Evolutionary conservation across 2,329 filamentous ascomycete species (phyloP).

Genomic region (Penicillium thymicola): DNA sequence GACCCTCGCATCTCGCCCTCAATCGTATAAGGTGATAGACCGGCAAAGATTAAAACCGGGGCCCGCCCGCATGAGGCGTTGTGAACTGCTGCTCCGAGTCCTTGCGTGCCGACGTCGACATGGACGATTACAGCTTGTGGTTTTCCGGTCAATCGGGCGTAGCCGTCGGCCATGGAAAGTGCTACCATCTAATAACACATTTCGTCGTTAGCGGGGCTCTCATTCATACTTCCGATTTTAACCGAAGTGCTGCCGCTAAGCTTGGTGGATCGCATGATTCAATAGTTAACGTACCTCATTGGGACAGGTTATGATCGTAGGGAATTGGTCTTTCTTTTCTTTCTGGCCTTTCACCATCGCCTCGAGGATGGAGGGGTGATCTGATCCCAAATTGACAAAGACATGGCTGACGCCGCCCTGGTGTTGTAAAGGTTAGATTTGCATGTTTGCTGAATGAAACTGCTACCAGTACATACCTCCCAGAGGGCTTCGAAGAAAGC

Average conservation of each 20-base stretch:
- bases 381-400: constrained; percentile 55
- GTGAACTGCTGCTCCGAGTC: constrained; percentile 72
- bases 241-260: constrained; percentile 1
- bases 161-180: constrained; percentile 79
- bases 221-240: constrained; percentile 2
- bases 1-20: constrained; percentile 74
- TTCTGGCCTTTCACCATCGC: constrained; percentile 74
- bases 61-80: constrained; percentile 73
- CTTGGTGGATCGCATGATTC: not conserved
- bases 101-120: constrained; percentile 79
- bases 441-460: not conserved
- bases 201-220: not conserved
- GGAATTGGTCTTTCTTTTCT: constrained; percentile 63
- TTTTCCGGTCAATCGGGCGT: constrained; percentile 67
- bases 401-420: constrained; percentile 51
- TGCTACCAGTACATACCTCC: constrained; percentile 56
- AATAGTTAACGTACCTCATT: constrained; percentile 59
- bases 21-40: constrained; percentile 70
- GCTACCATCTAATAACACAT: constrained; percentile 65
- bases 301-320: constrained; percentile 72
- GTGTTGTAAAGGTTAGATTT: not conserved
- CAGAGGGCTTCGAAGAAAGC: constrained; percentile 80
- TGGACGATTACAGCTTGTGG: constrained; percentile 77
- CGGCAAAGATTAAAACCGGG: constrained; percentile 74
- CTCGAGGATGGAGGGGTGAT: constrained; percentile 72